Evolutionary conservation across 441 rosid genomes (phyloP).

Genomic region (Euphorbia celastroides): DNA sequence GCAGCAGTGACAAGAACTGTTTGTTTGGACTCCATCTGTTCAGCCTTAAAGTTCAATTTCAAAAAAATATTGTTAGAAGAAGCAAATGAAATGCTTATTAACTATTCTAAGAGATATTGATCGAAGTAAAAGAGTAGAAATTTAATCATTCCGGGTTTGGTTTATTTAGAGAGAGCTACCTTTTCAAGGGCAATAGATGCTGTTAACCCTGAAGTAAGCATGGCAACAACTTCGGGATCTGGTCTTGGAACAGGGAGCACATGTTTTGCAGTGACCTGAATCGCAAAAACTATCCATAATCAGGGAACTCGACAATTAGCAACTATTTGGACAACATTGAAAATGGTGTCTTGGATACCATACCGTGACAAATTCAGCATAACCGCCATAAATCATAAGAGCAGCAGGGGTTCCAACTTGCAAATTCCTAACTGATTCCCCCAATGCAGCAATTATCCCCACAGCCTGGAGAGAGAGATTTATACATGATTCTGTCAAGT

Average conservation of each 20-base stretch:
- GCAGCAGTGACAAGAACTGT: slow-evolving; percentile 95
- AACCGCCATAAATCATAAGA: slow-evolving; percentile 82
- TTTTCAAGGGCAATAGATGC: slow-evolving; percentile 93
- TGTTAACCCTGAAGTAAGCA: slow-evolving; percentile 98
- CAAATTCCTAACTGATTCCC: slow-evolving; percentile 66
- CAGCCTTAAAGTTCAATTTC: slow-evolving; percentile 45
- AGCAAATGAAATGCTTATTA: slow-evolving; percentile 1
- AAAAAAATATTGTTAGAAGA: slow-evolving; percentile 18
- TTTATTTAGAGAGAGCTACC: slow-evolving; percentile 34
- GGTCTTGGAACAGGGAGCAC: slow-evolving; percentile 90
- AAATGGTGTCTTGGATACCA: slow-evolving; percentile 15
- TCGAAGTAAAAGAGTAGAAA: not conserved
- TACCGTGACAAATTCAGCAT: slow-evolving; percentile 78
- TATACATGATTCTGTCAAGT: not conserved
- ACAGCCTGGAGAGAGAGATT: slow-evolving; percentile 52
- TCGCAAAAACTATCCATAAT: slow-evolving; percentile 10
- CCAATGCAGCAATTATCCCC: slow-evolving; percentile 84
- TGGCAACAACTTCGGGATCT: slow-evolving; percentile 95
- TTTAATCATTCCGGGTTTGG: not conserved
- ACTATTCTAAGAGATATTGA: not conserved
- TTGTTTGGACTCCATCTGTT: slow-evolving; percentile 80
- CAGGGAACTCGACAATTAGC: slow-evolving; percentile 7
- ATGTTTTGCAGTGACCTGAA: slow-evolving; percentile 71
- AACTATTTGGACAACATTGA: not conserved
- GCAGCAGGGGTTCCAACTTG: slow-evolving; percentile 97